Evolutionary conservation across 2,329 filamentous ascomycete genomes (phyloP), one percentile per base, ranked within the genome.

Genomic region (Aspergillus pseudotamarii): DNA sequence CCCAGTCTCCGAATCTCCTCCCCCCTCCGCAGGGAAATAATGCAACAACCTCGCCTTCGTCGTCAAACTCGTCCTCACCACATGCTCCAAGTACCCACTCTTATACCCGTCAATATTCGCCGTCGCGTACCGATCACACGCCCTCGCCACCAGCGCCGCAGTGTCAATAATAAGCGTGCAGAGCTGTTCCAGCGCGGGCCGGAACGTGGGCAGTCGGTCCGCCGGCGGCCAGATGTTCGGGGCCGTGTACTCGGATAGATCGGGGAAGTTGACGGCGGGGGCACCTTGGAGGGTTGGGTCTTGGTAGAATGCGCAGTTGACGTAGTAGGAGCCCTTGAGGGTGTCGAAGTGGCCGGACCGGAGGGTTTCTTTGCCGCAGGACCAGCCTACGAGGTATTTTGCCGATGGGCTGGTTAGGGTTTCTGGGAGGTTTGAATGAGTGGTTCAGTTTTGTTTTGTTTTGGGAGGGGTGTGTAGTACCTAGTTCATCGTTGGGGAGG

Each of bases 31-130:
- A 1, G 94, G 94, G 71, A 94, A 98, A 79, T 99, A 99, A 80
- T 99, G 95, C 70, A 98, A 81, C 32, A 99, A 83, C 14, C 95
- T 85, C 1, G 95, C 95, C 79, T 99, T 98, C 43, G 93, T 97
- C 0, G 91, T 96, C 38, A 89, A 89, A 56, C 93, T 97, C 0
- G 88, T 91, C 76, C 88, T 88, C 55, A 99, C 94, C 6, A 98
- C 91, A 59, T 88, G 88, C 80, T 97, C 93, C 4, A 99, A 83
- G 73, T 96, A 97, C 0, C 91, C 91, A 4, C 80, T 74, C 55
- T 88, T 87, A 74, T 98, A 98, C 2, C 84, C 91, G 0, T 87
- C 81, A 50, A 98, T 92, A 67, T 96, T 92, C 61, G 86, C 84
- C 74, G 88, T 85, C 2, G 94, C 95, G 78, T 93, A 98, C 60